These are phyloP conservation scores for Paecilomyces sp. DNA, from an alignment of 2,329 filamentous ascomycete genomes.

Conservation along the genomic window DNA sequence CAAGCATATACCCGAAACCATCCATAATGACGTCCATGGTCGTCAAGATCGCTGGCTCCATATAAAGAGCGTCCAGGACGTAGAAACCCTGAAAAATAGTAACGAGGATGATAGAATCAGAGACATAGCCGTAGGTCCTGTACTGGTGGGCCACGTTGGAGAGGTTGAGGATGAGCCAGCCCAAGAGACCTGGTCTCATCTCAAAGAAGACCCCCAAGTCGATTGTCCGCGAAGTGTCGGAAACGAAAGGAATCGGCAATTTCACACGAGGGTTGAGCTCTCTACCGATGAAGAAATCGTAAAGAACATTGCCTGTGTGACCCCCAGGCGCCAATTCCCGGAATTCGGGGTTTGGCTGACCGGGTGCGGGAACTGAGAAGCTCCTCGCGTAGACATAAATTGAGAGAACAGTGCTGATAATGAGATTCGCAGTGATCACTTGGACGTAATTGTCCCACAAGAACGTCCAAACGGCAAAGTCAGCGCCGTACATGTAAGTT, in stretches of 20 bases:
- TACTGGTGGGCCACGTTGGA: slow-evolving; percentile 85
- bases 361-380: slow-evolving; percentile 62
- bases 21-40: slow-evolving; percentile 93
- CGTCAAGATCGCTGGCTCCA: slow-evolving; percentile 81
- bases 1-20: slow-evolving; percentile 91
- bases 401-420: slow-evolving; percentile 67
- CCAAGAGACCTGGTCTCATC: slow-evolving; percentile 82
- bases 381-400: slow-evolving; percentile 74
- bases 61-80: slow-evolving; percentile 75
- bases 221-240: slow-evolving; percentile 53
- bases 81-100: slow-evolving; percentile 74
- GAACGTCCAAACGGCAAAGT: slow-evolving; percentile 86
- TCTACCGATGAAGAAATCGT: slow-evolving; percentile 95
- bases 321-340: slow-evolving; percentile 79
- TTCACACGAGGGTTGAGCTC: slow-evolving; percentile 83
- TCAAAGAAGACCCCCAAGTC: slow-evolving; percentile 90
- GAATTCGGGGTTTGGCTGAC: slow-evolving; percentile 58
- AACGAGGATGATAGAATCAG: slow-evolving; percentile 77
- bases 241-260: slow-evolving; percentile 62
- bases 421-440: slow-evolving; percentile 72
- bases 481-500: slow-evolving; percentile 66
- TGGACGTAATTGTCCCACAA: slow-evolving; percentile 87
- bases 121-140: slow-evolving; percentile 71
- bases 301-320: slow-evolving; percentile 74
- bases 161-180: slow-evolving; percentile 79